These are phyloP conservation scores for Saccharomycopsis oosterbeekiorum DNA, from an alignment of 805 yeast species.

Conservation along the genomic window DNA sequence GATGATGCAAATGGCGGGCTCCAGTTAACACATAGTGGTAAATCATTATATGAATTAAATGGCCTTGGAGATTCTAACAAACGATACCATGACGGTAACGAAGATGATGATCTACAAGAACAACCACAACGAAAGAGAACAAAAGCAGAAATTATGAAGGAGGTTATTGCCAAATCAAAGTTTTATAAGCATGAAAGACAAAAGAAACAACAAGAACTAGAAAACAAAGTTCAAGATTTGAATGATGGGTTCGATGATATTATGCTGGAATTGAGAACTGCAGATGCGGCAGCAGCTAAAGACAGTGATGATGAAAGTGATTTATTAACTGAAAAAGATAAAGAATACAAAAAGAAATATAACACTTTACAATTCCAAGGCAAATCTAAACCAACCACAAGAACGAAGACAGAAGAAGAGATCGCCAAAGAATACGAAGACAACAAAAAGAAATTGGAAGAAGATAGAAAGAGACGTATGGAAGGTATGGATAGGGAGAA, in stretches of 20 bases:
- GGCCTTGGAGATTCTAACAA: constrained; percentile 15
- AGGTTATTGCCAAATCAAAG: constrained; percentile 74
- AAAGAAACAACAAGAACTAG: constrained; percentile 46
- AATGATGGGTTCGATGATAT: constrained; percentile 69
- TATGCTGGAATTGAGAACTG: constrained; percentile 40
- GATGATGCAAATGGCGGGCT: constrained; percentile 28
- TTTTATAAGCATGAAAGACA: constrained; percentile 71
- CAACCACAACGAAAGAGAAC: constrained; percentile 55
- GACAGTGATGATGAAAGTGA: constrained; percentile 17
- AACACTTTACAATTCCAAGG: constrained; percentile 58
- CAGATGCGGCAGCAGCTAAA: constrained; percentile 20
- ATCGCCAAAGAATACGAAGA: constrained; percentile 48
- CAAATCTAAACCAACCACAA: constrained; percentile 71
- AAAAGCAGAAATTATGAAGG: constrained; percentile 79
- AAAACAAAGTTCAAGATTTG: constrained; percentile 52
- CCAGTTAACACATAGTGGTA: constrained; percentile 72
- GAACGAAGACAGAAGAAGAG: constrained; percentile 74
- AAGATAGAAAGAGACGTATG: constrained; percentile 65
- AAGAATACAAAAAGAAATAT: constrained; percentile 53
- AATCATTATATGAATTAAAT: constrained; percentile 35
- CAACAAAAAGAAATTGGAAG: constrained; percentile 53
- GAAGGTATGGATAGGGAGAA: constrained; percentile 44
- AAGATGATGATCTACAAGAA: constrained; percentile 31
- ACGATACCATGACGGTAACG: constrained; percentile 24
- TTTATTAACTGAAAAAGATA: constrained; percentile 30